Evolutionary conservation across 192 early-diverging fungal species (phyloP).

Genomic region (Backusella macrospora): DNA sequence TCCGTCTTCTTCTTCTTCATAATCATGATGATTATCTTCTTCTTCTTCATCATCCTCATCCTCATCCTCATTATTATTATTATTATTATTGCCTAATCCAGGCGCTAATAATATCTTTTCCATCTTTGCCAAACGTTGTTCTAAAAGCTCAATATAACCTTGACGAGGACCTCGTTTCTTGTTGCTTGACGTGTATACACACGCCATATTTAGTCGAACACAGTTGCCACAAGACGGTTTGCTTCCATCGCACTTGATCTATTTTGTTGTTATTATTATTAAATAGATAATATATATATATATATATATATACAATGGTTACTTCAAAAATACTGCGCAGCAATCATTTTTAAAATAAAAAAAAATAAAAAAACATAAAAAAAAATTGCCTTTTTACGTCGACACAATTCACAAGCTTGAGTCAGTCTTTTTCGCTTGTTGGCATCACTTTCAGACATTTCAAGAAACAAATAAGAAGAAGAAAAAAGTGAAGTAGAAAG

Average conservation of each 20-base stretch:
- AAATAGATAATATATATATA: neutral
- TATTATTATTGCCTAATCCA: neutral
- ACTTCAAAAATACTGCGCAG: conserved; percentile 3
- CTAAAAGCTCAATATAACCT: conserved; percentile 77
- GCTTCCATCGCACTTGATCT: conserved; percentile 83
- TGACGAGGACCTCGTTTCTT: conserved; percentile 89
- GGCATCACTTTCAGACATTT: conserved; percentile 8
- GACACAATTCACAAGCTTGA: conserved; percentile 74
- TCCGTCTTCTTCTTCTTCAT: no score
- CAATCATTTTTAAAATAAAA: neutral
- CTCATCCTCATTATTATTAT: neutral
- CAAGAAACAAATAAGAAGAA: neutral
- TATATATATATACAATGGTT: neutral
- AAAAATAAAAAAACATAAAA: neutral
- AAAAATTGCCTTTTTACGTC: conserved; percentile 66
- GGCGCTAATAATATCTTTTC: conserved; percentile 60
- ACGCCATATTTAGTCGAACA: conserved; percentile 61
- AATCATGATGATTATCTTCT: neutral
- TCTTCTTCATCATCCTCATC: neutral
- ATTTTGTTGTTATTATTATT: neutral
- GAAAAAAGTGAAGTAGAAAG: no score
- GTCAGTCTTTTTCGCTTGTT: conserved; percentile 66
- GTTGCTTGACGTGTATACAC: conserved; percentile 81
- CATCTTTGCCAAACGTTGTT: conserved; percentile 80
- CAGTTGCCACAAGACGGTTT: conserved; percentile 85